Evolutionary conservation across 2,329 filamentous ascomycete genomes (phyloP), one percentile per base, ranked within the genome.

Genomic region (Botrytis paeoniae): DNA sequence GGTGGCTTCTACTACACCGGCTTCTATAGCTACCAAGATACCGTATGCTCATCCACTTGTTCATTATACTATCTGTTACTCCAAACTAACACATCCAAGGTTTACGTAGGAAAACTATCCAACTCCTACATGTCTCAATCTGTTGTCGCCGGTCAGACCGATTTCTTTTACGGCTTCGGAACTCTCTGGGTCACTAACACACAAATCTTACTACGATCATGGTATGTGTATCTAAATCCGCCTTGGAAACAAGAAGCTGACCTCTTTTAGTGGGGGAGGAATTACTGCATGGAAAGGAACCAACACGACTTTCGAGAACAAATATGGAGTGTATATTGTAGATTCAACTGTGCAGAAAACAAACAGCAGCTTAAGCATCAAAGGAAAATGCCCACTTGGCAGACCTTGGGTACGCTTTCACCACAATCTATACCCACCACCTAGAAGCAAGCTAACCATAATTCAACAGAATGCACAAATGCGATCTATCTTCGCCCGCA

Each of bases 241-340:
- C 51, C 51, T 57, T 29, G n/a, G 25, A 29, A 54, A 57, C 25
- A 57, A 57, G 51, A 57, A 29, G 51, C 51, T 57, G n/a, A 57
- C n/a, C 16, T 18, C 2, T 57, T 18, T 29, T 3, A 57, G 51
- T 57, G 51, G 51, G 18, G 90, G 90, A 25, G 90, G 90, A 18
- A 88, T 92, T 71, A 91, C 89, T 0, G 90, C 90, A 0, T 92
- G 90, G 90, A 92, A 92, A 78, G 89, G 88, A 41, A 85, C 87
- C 0, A 91, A 91, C 80, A 92, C 89, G 0, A 91, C 89, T 0
- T 91, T 89, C 69, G 79, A 81, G 8, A 92, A 92, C 81, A 90
- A 89, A 77, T 92, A 91, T 79, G 90, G 90, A 14, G 86, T 89
- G 0, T 92, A 92, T 79, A 86, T 92, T 73, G 84, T 88, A 65